Evolutionary conservation across 169 alveolate genomes (phyloP).

Genomic region (Plasmodium berghei): DNA sequence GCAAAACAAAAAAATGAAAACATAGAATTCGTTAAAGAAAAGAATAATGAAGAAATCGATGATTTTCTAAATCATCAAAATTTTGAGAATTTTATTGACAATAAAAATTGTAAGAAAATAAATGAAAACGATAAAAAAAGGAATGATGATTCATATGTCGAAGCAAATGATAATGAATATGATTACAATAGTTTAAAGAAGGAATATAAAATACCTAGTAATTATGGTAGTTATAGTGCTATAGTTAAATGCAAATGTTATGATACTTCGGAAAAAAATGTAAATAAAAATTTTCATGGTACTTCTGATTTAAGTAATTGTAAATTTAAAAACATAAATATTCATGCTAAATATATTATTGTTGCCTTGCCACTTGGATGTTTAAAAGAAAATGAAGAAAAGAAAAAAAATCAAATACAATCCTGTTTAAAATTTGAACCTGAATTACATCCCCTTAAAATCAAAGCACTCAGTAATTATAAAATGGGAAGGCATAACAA

Average conservation of each 20-base stretch:
- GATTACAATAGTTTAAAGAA: neutral
- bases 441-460: constrained; percentile 77
- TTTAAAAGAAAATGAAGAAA: constrained; percentile 64
- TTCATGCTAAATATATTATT: constrained; percentile 67
- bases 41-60: too few species aligned
- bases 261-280: constrained; percentile 32
- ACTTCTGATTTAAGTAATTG: constrained; percentile 50
- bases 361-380: constrained; percentile 74
- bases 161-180: neutral
- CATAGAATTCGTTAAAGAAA: too few species aligned
- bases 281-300: constrained; percentile 50
- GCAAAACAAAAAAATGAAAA: too few species aligned
- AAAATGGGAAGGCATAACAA: constrained; percentile 87
- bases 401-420: constrained; percentile 14
- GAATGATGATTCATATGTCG: too few species aligned
- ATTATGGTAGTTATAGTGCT: constrained; percentile 8
- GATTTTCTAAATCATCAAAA: too few species aligned
- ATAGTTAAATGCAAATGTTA: constrained; percentile 53
- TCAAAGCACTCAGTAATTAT: constrained; percentile 77
- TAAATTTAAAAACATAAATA: constrained; percentile 28
- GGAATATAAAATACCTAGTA: neutral
- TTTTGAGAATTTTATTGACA: too few species aligned
- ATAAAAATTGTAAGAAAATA: too few species aligned
- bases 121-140: too few species aligned
- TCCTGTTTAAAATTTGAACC: constrained; percentile 77